phyloP scores from a whole-genome alignment of 2,329 filamentous ascomycete species.

The Teratosphaeria pseudoeucalypti region DNA sequence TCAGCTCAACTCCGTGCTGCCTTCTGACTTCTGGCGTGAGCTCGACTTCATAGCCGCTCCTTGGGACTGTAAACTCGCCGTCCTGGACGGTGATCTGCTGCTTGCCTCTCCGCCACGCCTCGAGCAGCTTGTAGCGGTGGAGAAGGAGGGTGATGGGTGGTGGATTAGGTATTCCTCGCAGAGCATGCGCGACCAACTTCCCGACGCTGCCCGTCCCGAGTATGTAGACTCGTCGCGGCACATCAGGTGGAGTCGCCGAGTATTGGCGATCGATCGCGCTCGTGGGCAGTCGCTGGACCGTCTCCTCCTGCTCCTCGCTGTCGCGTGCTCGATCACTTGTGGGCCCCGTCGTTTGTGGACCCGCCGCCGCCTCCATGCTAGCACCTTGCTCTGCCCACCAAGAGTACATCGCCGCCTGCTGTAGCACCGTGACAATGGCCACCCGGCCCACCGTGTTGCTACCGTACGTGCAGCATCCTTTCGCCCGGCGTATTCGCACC shows the following conservation, averaged over 20 bases:
- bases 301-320: not conserved
- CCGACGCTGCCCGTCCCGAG: slow-evolving; percentile 76
- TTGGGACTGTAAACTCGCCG: slow-evolving; percentile 24
- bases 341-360: not conserved
- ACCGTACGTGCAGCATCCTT: slow-evolving; percentile 31
- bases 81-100: slow-evolving; percentile 39
- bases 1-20: slow-evolving; percentile 27
- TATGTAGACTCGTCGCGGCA: slow-evolving; percentile 56
- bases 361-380: slow-evolving; percentile 9
- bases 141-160: slow-evolving; percentile 76
- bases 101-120: slow-evolving; percentile 38
- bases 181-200: slow-evolving; percentile 62
- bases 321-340: not conserved
- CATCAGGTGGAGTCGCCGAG: slow-evolving; percentile 9
- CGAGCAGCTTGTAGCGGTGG: slow-evolving; percentile 41
- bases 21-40: slow-evolving; percentile 26
- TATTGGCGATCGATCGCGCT: slow-evolving; percentile 22
- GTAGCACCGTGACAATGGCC: slow-evolving; percentile 21
- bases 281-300: slow-evolving; percentile 5
- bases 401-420: slow-evolving; percentile 10
- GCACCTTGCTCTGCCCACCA: slow-evolving; percentile 12
- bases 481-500: slow-evolving; percentile 34
- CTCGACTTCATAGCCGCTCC: slow-evolving; percentile 38
- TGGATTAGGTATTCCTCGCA: slow-evolving; percentile 49
- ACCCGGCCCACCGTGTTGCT: slow-evolving; percentile 33